Percentiles rank a stretch among this genome's conserved stretches.
phyloP scores from a whole-genome alignment of 2,329 filamentous ascomycete genomes.

The Sarocladium oryzae region DNA sequence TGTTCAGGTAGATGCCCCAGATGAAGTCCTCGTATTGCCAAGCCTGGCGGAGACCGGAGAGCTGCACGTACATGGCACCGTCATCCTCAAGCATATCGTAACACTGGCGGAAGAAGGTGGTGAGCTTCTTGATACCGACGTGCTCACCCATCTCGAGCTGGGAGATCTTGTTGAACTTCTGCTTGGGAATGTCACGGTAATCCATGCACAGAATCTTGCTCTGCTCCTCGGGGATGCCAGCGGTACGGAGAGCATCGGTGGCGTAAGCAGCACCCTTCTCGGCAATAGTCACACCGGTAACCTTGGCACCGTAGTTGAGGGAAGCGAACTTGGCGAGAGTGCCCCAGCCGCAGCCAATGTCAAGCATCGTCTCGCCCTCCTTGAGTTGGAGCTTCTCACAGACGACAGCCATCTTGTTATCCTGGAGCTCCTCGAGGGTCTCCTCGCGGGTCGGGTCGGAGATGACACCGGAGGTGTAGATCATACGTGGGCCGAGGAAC shows the following conservation, averaged over 20 bases:
- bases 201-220: slow-evolving; percentile 92
- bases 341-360: slow-evolving; percentile 97
- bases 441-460: slow-evolving; percentile 83
- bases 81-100: slow-evolving; percentile 96
- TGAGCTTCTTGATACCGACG: slow-evolving; percentile 87
- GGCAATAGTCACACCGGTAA: slow-evolving; percentile 87
- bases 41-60: slow-evolving; percentile 83
- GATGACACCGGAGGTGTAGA: slow-evolving; percentile 95
- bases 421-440: slow-evolving; percentile 87
- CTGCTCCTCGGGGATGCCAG: slow-evolving; percentile 78
- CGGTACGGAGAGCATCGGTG: slow-evolving; percentile 79
- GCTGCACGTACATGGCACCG: slow-evolving; percentile 92
- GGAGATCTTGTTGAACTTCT: slow-evolving; percentile 82
- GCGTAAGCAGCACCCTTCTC: slow-evolving; percentile 97
- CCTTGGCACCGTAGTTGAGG: slow-evolving; percentile 80
- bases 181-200: slow-evolving; percentile 82
- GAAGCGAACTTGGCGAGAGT: slow-evolving; percentile 91
- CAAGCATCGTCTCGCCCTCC: slow-evolving; percentile 75
- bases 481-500: slow-evolving; percentile 98
- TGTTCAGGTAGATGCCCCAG: slow-evolving; percentile 99
- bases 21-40: slow-evolving; percentile 99
- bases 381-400: slow-evolving; percentile 92
- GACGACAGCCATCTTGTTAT: slow-evolving; percentile 92
- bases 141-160: slow-evolving; percentile 99
- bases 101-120: slow-evolving; percentile 74